These are phyloP conservation scores for Lasiosphaeria miniovina DNA, from an alignment of 495 filamentous ascomycete species.

Conservation along the genomic window DNA sequence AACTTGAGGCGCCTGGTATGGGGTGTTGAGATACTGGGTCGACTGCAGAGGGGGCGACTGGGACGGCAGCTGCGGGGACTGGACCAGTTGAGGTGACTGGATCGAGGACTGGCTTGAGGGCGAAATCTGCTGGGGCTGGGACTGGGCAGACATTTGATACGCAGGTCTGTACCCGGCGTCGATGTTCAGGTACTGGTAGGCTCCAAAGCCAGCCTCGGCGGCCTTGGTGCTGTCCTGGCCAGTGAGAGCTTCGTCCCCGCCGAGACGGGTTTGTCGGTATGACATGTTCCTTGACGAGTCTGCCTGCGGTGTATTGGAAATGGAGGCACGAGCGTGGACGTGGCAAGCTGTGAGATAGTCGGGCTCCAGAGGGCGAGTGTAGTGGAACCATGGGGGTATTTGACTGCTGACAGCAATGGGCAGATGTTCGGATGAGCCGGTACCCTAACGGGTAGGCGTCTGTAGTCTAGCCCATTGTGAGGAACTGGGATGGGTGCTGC, in stretches of 20 bases:
- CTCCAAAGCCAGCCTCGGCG: background rate
- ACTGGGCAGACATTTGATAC: background rate
- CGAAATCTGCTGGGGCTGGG: background rate
- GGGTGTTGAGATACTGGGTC: background rate
- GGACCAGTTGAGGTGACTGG: background rate
- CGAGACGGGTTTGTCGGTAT: constrained; percentile 2
- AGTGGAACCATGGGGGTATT: too few relatives aligned
- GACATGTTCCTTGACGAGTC: constrained; percentile 1
- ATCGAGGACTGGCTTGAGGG: background rate
- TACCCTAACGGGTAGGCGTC: too few relatives aligned
- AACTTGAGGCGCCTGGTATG: background rate
- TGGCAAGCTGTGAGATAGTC: too few relatives aligned
- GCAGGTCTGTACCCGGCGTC: constrained; percentile 5
- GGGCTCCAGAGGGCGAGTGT: too few relatives aligned
- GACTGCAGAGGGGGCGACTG: background rate
- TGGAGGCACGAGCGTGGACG: too few relatives aligned
- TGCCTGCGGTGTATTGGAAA: too few relatives aligned
- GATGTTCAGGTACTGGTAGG: constrained; percentile 10
- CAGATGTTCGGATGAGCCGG: too few relatives aligned
- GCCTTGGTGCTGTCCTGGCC: background rate
- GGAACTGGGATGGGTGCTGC: too few relatives aligned
- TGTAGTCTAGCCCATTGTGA: too few relatives aligned
- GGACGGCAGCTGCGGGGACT: background rate
- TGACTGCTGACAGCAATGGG: too few relatives aligned
- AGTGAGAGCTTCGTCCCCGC: constrained; percentile 6